Conservation (phyloP, 345 rosid genomes). For the Microcos paniculata region DNA sequence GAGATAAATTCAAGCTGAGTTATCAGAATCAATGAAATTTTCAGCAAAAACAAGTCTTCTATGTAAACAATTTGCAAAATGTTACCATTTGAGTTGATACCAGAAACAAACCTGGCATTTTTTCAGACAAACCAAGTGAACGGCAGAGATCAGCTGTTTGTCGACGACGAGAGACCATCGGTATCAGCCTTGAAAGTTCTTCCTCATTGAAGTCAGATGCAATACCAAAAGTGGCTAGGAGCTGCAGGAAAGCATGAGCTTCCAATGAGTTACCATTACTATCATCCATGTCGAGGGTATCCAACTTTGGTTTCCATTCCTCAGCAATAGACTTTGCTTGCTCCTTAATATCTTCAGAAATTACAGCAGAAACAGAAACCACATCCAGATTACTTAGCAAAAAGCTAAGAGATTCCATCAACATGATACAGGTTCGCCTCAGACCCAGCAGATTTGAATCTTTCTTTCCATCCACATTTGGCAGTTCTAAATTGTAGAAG, state of each 20-base stretch:
- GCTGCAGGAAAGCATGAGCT: slow-evolving; percentile 98
- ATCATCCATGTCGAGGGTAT: slow-evolving; percentile 70
- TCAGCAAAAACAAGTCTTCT: background rate
- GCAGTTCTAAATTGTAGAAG: slow-evolving; percentile 65
- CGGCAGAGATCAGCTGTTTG: slow-evolving; percentile 95
- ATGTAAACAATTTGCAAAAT: background rate
- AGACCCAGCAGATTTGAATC: slow-evolving; percentile 84
- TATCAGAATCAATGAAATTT: background rate
- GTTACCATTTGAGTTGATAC: background rate
- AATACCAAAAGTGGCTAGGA: slow-evolving; percentile 81
- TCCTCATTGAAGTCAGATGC: slow-evolving; percentile 77
- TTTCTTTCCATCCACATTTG: slow-evolving; percentile 78
- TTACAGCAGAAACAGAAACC: slow-evolving; percentile 46
- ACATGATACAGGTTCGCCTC: slow-evolving; percentile 96
- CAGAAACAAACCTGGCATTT: slow-evolving; percentile 82
- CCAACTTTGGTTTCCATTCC: slow-evolving; percentile 91
- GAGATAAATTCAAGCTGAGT: background rate
- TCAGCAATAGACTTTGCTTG: slow-evolving; percentile 79
- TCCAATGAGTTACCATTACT: slow-evolving; percentile 98
- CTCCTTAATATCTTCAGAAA: slow-evolving; percentile 64
- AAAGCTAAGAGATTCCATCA: slow-evolving; percentile 96
- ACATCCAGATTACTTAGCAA: slow-evolving; percentile 52
- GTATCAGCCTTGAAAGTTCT: slow-evolving; percentile 70
- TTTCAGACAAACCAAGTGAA: slow-evolving; percentile 79
- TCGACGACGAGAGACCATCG: slow-evolving; percentile 99